Conservation (phyloP, 1,284 basidiomycete genomes). For the Pseudomicrostroma phylloplanum region DNA sequence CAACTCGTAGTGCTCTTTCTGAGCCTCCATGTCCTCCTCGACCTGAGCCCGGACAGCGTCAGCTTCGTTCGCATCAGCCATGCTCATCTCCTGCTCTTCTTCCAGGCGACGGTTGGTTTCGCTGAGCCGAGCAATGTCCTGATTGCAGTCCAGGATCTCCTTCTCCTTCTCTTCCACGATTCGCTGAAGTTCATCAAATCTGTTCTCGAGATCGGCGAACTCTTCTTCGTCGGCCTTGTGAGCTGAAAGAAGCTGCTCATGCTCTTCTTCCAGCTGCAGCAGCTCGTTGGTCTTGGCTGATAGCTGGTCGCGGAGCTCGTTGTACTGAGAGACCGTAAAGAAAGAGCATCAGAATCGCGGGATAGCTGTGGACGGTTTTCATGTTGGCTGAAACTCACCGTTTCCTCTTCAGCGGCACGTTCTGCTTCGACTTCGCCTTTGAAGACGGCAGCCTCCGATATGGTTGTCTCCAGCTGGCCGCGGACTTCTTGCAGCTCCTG, state of each 20-base stretch:
- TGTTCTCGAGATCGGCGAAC: conserved; percentile 24
- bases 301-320: conserved; percentile 1
- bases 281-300: conserved; percentile 4
- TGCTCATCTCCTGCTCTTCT: conserved; percentile 5
- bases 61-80: conserved; percentile 3
- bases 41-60: conserved; percentile 23
- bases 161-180: conserved; percentile 2
- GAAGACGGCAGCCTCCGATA: background rate
- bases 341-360: background rate
- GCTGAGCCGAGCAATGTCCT: background rate
- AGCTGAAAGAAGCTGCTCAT: conserved; percentile 22
- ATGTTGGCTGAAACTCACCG: background rate
- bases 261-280: conserved; percentile 44
- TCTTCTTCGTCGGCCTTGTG: conserved; percentile 45
- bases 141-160: conserved; percentile 3
- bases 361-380: background rate
- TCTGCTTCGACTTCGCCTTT: background rate
- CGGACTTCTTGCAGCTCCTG: conserved; percentile 1
- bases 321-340: background rate
- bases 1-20: conserved; percentile 4
- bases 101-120: background rate
- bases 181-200: background rate
- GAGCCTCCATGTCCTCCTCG: conserved; percentile 3
- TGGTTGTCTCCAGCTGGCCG: background rate
- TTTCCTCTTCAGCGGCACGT: conserved; percentile 1